Evolutionary conservation across 352 stramenopile species (phyloP).

Genomic region (Pythium periplocum): DNA sequence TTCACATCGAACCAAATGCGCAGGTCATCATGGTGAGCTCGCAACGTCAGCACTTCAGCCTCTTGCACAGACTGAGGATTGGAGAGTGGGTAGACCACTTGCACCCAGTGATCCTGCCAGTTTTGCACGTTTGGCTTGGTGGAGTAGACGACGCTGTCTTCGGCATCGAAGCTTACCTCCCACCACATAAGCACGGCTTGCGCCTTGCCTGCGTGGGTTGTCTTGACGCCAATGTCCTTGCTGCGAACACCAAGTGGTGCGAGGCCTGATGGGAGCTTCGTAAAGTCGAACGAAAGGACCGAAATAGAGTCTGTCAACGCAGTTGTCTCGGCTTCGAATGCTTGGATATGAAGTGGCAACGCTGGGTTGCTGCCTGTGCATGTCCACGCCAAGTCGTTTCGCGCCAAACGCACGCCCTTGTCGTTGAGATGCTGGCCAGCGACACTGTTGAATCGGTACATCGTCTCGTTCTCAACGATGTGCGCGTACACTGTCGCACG

Average conservation of each 20-base stretch:
- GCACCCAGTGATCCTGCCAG: slow-evolving; percentile 84
- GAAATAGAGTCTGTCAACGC: slow-evolving; percentile 33
- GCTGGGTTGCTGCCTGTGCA: slow-evolving; percentile 62
- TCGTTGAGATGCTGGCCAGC: slow-evolving; percentile 21
- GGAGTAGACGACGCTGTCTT: slow-evolving; percentile 55
- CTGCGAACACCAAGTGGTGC: slow-evolving; percentile 13
- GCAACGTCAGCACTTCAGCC: slow-evolving; percentile 31
- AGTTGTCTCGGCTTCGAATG: slow-evolving; percentile 29
- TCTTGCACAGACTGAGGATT: slow-evolving; percentile 17
- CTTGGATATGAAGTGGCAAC: slow-evolving; percentile 58
- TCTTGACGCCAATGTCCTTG: slow-evolving; percentile 35
- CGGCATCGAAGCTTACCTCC: slow-evolving; percentile 57
- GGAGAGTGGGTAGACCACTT: slow-evolving; percentile 65
- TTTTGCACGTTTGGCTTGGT: slow-evolving; percentile 58
- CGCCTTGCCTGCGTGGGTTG: slow-evolving; percentile 26
- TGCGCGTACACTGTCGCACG: slow-evolving; percentile 66
- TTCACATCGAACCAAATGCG: slow-evolving; percentile 79
- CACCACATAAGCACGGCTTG: slow-evolving; percentile 84
- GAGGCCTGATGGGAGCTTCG: slow-evolving; percentile 20
- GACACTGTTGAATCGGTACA: slow-evolving; percentile 71
- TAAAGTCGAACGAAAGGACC: slow-evolving; percentile 72
- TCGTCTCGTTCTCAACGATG: slow-evolving; percentile 52
- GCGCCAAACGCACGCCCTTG: slow-evolving; percentile 32
- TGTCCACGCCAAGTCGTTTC: slow-evolving; percentile 47
- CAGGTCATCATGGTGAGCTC: slow-evolving; percentile 64